Base-by-base conservation (phyloP, 306 rosid genomes). In the Malus sieversii region DNA sequence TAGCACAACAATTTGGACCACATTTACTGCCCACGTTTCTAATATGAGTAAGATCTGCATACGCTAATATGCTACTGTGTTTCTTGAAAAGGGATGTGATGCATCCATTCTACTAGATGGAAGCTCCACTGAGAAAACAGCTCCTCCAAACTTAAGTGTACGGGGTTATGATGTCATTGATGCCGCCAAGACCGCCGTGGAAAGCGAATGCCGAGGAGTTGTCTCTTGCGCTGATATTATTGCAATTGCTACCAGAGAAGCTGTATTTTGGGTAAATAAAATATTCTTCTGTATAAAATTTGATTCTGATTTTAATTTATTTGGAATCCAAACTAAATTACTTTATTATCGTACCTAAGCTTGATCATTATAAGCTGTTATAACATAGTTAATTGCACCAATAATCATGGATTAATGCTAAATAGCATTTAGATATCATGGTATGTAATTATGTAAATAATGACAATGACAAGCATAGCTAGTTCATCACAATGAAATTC, bases 181-280 rank as follows among this genome's bases (percentile, higher is more conserved):
- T 10, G 44, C 78, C 2, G 82, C 59, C 10, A 85, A 82, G 68
- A 19, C 8, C 4, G 33, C 18, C 1, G 40, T 85, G 1, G 88
- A 85, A 79, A 2, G 1, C 0, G 27, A 4, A 30, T 85, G 84
- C 68, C 78, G 61, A 4, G 75, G 64, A 20, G 25, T 77, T 25
- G 85, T 84, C 40, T 84, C 85, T n/a, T 84, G 85, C 6, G 80
- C 87, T 48, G 87, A 80, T 45, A 80, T 84, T 58, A 74, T 84
- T 42, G 35, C 33, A 18, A 68, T 85, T 72, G 84, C 84, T 35
- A 85, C 86, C 3, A 79, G 85, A 80, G 88, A 85, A 15, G 86
- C 60, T n/a, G 77, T 85, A 19, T 20, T 3, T 25, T 11, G 52
- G 70, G 84, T 84, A 62, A 71, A 38, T 4, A 75, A 40, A 8